Base-by-base conservation (phyloP, 2,329 filamentous ascomycete genomes). In the Fusarium citri region DNA sequence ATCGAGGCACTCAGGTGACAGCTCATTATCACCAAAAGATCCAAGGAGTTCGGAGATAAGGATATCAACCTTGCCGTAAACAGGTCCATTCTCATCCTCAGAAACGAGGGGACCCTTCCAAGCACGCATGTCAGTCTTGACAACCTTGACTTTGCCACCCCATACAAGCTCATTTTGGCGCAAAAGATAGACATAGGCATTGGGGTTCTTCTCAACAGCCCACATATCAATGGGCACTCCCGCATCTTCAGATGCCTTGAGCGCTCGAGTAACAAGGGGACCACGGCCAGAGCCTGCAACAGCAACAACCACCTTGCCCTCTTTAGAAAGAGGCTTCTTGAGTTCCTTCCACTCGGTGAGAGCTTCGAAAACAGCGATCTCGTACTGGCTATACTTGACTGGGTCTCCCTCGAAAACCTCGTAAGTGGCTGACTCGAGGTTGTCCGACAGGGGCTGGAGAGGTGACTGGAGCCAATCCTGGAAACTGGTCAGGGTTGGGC, bases 371-470 rank as follows among this genome's bases (percentile, higher is more conserved):
- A 97, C 91, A 16, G 96, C 96, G 47, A 87, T 85, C 79, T 98
- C 94, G 78, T 99, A 99, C 86, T 95, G 97, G 69, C 94, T 90
- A 78, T 99, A 99, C 81, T 99, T 99, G 81, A 99, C 92, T 0
- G 96, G 96, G 70, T 99, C 97, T 72, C 97, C 97, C 79, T 99
- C 96, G 76, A 99, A 99, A 4, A 98, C 95, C 78, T 99, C 96
- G 79, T 99, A 99, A 0, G 96, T 99, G 43, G 97, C 92, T 48
- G 94, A 97, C 79, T 99, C 97, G 16, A 99, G 86, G 74, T 99
- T 99, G 79, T 99, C 96, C 0, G 95, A 95, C 16, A 99, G 85
- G 0, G 96, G 96, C 78, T 99, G 97, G 42, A 99, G 84, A 4
- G 96, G 96, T 3, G 94, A 94, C 79, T 99, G 96, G 14, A 99